These are phyloP conservation scores for Chaetomium globosum DNA, from an alignment of 2,329 filamentous ascomycete genomes.

Conservation along the genomic window DNA sequence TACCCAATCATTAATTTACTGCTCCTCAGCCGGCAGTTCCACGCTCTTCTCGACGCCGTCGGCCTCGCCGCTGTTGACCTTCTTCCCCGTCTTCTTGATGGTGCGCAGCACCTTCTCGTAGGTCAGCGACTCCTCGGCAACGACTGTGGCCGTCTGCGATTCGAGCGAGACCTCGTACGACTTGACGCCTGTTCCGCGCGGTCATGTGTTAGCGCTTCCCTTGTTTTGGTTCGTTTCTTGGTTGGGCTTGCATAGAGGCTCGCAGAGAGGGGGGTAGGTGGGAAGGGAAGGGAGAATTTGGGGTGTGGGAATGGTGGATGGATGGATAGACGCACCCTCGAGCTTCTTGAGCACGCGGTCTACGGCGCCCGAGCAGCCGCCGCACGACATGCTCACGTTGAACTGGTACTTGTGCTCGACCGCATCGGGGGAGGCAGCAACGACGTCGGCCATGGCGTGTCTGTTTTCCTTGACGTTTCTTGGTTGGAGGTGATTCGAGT, in stretches of 20 bases:
- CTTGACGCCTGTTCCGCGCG: constrained; percentile 34
- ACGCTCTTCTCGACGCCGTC: constrained; percentile 58
- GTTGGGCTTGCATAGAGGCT: neutral
- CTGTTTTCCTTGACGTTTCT: neutral
- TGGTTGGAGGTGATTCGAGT: neutral
- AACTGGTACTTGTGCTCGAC: constrained; percentile 89
- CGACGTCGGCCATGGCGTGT: constrained; percentile 26
- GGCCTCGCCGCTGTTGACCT: constrained; percentile 74
- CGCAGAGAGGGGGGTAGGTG: constrained; percentile 5
- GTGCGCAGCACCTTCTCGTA: constrained; percentile 83
- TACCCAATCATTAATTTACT: neutral
- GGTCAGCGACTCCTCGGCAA: constrained; percentile 67
- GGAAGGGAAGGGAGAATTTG: neutral
- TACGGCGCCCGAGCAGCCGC: constrained; percentile 92
- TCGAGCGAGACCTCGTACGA: constrained; percentile 68
- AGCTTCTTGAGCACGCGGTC: constrained; percentile 91
- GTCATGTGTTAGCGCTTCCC: neutral
- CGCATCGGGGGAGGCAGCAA: constrained; percentile 13
- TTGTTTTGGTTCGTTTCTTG: neutral
- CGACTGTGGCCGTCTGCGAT: constrained; percentile 76
- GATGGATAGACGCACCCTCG: constrained; percentile 62
- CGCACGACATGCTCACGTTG: constrained; percentile 90
- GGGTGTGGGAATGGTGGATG: neutral
- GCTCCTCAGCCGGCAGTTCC: constrained; percentile 26
- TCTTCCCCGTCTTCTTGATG: constrained; percentile 95